phyloP scores from a whole-genome alignment of 2,329 filamentous ascomycete genomes.

The Chaetothyriales sp. region DNA sequence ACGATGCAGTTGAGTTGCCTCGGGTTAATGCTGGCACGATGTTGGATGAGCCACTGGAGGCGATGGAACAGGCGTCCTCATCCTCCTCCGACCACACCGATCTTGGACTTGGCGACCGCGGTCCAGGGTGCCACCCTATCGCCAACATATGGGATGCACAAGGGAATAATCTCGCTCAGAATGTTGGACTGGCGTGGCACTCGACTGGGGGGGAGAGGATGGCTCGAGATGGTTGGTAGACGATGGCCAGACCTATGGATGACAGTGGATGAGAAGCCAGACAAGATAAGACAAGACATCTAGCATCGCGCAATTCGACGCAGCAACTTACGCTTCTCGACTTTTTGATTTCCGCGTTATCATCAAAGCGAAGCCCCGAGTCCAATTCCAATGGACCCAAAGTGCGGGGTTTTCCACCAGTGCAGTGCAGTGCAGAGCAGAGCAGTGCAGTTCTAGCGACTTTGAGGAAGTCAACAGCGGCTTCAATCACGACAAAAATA shows the following conservation, averaged over 20 bases:
- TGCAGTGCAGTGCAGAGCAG: too few species aligned
- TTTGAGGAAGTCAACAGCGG: not conserved
- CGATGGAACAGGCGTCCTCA: conserved; percentile 2
- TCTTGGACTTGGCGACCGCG: not conserved
- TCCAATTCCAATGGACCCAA: not conserved
- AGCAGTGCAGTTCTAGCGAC: not conserved
- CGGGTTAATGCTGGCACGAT: conserved; percentile 16
- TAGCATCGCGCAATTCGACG: not conserved
- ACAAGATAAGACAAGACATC: not conserved
- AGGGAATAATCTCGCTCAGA: not conserved
- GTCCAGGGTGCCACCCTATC: not conserved
- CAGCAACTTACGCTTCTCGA: not conserved
- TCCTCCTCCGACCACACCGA: conserved; percentile 6
- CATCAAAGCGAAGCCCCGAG: not conserved
- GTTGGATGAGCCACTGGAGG: conserved; percentile 9
- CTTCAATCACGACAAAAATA: not conserved
- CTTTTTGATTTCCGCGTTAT: not conserved
- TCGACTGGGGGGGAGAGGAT: too few species aligned
- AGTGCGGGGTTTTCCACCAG: not conserved
- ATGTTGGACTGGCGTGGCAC: too few species aligned
- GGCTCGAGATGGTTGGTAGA: not conserved
- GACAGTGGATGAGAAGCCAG: not conserved
- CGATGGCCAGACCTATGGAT: not conserved
- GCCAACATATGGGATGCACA: not conserved
- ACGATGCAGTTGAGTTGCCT: conserved; percentile 14